Conservation (phyloP, 2,329 filamentous ascomycete species). For the Penicillium griseofulvum region DNA sequence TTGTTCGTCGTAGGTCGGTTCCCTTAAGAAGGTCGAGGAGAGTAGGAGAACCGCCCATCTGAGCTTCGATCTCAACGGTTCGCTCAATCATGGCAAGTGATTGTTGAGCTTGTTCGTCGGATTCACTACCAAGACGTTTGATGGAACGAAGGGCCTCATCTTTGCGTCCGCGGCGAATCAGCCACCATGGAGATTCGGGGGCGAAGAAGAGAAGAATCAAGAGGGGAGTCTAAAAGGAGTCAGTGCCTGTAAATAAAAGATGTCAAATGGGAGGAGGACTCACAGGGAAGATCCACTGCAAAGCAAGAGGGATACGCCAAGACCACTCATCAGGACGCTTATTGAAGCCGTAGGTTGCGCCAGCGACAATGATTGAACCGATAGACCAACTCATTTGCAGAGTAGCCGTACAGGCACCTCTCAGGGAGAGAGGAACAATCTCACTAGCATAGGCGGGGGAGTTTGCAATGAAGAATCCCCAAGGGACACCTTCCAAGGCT, state of each 20-base stretch:
- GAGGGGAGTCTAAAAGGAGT: slow-evolving; percentile 25
- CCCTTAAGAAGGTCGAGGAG: slow-evolving; percentile 35
- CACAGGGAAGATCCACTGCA: slow-evolving; percentile 34
- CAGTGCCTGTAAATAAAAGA: neutral
- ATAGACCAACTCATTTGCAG: slow-evolving; percentile 34
- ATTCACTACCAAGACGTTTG: slow-evolving; percentile 22
- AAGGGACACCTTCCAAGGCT: slow-evolving; percentile 31
- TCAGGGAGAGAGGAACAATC: slow-evolving; percentile 27
- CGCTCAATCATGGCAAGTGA: slow-evolving; percentile 34
- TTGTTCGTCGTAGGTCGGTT: slow-evolving; percentile 31
- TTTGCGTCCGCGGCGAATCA: slow-evolving; percentile 28
- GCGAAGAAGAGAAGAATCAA: slow-evolving; percentile 28
- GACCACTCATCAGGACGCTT: slow-evolving; percentile 21
- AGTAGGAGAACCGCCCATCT: slow-evolving; percentile 25
- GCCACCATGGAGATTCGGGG: slow-evolving; percentile 31
- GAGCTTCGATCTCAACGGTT: slow-evolving; percentile 32
- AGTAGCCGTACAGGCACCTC: slow-evolving; percentile 27
- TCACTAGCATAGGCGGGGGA: slow-evolving; percentile 31
- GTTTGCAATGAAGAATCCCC: slow-evolving; percentile 34
- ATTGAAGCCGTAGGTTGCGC: slow-evolving; percentile 24
- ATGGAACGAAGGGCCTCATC: slow-evolving; percentile 25
- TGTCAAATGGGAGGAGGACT: neutral
- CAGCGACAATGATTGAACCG: slow-evolving; percentile 30
- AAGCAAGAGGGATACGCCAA: slow-evolving; percentile 27
- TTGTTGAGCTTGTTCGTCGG: slow-evolving; percentile 17